A percentile compares a stretch with the other conserved stretches of the same genome.
Evolutionary conservation across 805 yeast species (phyloP).

Genomic region (Helenozyma rhizophorensis): DNA sequence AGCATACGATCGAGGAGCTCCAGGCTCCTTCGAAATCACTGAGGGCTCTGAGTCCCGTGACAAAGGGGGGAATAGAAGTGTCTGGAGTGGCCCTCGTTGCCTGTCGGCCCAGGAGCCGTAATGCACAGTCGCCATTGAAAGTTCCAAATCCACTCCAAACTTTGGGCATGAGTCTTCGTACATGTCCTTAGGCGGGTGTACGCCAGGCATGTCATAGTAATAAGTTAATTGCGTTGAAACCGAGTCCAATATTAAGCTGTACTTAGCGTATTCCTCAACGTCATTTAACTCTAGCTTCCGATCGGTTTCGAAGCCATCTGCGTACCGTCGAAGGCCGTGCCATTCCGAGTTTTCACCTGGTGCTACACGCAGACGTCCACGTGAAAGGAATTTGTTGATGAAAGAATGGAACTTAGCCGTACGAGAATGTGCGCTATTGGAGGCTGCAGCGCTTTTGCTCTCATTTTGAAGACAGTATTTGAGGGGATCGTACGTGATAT

Average conservation of each 20-base stretch:
- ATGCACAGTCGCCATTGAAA: constrained; percentile 61
- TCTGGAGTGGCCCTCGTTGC: constrained; percentile 64
- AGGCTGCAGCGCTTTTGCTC: too few relatives aligned
- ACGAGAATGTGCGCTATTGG: too few relatives aligned
- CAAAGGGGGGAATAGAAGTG: constrained; percentile 62
- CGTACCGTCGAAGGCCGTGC: constrained; percentile 75
- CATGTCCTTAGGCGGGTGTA: constrained; percentile 4
- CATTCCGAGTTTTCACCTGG: constrained; percentile 39
- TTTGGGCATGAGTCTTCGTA: constrained; percentile 19
- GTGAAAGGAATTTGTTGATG: background rate
- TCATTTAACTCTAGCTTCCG: constrained; percentile 35
- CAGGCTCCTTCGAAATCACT: constrained; percentile 28
- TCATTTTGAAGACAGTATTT: background rate
- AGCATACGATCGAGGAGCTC: constrained; percentile 51
- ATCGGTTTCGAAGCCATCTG: constrained; percentile 33
- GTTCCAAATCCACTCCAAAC: constrained; percentile 53
- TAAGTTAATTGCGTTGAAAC: constrained; percentile 51
- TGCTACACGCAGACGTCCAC: too few relatives aligned
- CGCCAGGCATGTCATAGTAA: constrained; percentile 71
- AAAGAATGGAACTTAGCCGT: too few relatives aligned
- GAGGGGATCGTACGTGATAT: constrained; percentile 51
- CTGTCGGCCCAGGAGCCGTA: constrained; percentile 98
- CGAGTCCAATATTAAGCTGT: constrained; percentile 63
- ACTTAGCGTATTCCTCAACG: constrained; percentile 71
- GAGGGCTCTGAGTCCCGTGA: constrained; percentile 50